Conservation (phyloP, 441 rosid genomes). For the Bocquillonia castaneifolia region DNA sequence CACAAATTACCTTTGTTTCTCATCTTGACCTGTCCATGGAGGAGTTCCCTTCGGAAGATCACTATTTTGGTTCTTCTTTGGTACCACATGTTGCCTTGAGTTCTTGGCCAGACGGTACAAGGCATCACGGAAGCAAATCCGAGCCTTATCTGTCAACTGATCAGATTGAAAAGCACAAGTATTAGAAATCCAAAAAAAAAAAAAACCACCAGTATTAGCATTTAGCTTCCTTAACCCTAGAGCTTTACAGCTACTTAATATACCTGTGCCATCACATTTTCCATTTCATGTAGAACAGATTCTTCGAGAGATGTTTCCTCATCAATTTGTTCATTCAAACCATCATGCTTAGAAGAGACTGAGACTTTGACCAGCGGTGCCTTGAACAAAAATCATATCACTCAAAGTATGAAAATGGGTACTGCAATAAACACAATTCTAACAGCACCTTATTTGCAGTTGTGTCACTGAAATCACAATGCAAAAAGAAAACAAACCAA, state of each 20-base stretch:
- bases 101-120: constrained; percentile 79
- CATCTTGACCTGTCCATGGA: constrained; percentile 22
- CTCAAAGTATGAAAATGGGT: constrained; percentile 5
- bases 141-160: constrained; percentile 56
- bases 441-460: constrained; percentile 1
- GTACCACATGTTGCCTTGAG: constrained; percentile 32
- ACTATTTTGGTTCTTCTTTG: constrained; percentile 10
- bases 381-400: constrained; percentile 18
- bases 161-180: constrained; percentile 16
- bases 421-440: background rate
- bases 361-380: constrained; percentile 25
- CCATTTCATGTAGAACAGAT: constrained; percentile 61
- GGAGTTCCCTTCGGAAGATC: constrained; percentile 12
- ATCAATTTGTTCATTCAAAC: constrained; percentile 14
- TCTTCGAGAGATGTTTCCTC: constrained; percentile 51
- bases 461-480: background rate
- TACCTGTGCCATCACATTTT: constrained; percentile 63
- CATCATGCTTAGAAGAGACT: constrained; percentile 24
- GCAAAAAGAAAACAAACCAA: background rate
- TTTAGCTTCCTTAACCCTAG: background rate
- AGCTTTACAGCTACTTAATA: constrained; percentile 1
- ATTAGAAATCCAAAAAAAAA: too few relatives aligned
- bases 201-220: too few relatives aligned
- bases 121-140: constrained; percentile 78
- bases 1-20: constrained; percentile 30